Evolutionary conservation across 2,329 filamentous ascomycete genomes (phyloP).

Genomic region (Colletotrichum nymphaeae): DNA sequence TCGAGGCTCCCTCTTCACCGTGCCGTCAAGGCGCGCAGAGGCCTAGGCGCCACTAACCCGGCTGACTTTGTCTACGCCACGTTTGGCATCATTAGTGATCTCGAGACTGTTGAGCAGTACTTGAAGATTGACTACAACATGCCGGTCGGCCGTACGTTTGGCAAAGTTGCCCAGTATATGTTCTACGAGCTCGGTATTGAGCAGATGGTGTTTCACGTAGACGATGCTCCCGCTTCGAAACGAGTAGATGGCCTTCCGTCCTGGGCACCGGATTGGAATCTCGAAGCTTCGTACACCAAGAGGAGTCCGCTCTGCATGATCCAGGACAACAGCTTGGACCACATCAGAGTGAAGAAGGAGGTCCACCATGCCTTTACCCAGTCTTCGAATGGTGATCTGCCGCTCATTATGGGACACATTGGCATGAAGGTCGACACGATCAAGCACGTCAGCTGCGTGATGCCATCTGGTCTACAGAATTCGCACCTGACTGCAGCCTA

Average conservation of each 20-base stretch:
- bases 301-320: background rate
- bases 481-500: background rate
- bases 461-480: background rate
- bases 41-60: conserved; percentile 9
- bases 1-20: background rate
- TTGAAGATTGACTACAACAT: conserved; percentile 1
- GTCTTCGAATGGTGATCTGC: background rate
- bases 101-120: background rate
- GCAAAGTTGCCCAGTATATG: conserved; percentile 5
- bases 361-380: background rate
- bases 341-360: background rate
- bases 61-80: conserved; percentile 16
- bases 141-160: background rate
- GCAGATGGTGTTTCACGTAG: background rate
- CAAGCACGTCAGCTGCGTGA: background rate
- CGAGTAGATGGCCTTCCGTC: background rate
- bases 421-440: background rate
- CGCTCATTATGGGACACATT: conserved; percentile 6
- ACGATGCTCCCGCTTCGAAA: background rate
- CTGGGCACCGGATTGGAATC: conserved; percentile 16
- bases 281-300: background rate
- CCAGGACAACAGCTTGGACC: background rate
- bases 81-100: conserved; percentile 6
- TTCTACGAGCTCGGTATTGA: conserved; percentile 5
- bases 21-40: background rate